These are phyloP conservation scores for Gentiana straminea DNA, from an alignment of 257 asterid species.

Conservation along the genomic window DNA sequence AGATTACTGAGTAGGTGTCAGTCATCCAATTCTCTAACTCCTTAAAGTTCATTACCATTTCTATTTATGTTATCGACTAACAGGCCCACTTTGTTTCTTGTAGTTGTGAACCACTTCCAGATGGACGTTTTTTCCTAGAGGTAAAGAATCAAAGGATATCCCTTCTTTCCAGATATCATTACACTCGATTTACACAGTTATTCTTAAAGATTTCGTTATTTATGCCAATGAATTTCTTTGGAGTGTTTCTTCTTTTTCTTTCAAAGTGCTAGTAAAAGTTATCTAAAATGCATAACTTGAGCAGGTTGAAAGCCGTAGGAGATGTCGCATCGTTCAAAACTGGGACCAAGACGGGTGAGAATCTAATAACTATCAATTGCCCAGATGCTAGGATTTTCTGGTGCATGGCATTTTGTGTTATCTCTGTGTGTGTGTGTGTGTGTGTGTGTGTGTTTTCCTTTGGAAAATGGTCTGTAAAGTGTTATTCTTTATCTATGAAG, in stretches of 20 bases:
- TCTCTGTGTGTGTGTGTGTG: background rate
- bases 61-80: conserved; percentile 15
- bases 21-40: background rate
- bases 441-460: too few relatives aligned
- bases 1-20: conserved; percentile 76
- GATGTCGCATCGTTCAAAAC: conserved; percentile 64
- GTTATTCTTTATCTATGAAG: conserved; percentile 29
- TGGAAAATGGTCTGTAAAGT: background rate
- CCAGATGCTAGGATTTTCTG: conserved; percentile 3
- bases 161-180: background rate
- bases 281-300: conserved; percentile 14
- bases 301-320: conserved; percentile 92
- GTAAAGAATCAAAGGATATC: conserved; percentile 24
- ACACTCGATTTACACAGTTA: conserved; percentile 2
- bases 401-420: conserved; percentile 9
- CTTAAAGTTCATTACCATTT: background rate
- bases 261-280: background rate
- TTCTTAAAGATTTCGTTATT: background rate
- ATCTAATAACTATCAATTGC: background rate
- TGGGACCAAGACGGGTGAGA: conserved; percentile 98
- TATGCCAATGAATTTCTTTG: background rate
- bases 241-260: too few relatives aligned
- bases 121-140: conserved; percentile 97
- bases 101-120: conserved; percentile 99
- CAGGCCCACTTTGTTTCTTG: conserved; percentile 23